A percentile compares a stretch with the other conserved stretches of the same genome.
Conservation (phyloP, 306 rosid genomes). For the Casuarina cunninghamiana region DNA sequence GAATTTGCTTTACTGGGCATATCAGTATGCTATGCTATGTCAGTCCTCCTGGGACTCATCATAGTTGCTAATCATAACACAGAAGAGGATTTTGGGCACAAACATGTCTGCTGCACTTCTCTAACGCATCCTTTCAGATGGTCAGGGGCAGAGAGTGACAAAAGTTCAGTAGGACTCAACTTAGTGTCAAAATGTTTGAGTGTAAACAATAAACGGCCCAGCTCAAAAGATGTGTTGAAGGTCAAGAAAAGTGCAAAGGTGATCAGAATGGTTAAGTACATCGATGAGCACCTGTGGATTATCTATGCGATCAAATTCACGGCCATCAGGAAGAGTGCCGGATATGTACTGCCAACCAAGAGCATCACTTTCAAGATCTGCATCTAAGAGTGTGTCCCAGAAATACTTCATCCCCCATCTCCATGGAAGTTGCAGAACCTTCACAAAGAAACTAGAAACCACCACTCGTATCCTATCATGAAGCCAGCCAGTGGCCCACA, state of each 20-base stretch:
- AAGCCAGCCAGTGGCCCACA: conserved; percentile 98
- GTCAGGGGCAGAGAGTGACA: conserved; percentile 10
- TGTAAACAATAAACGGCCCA: neutral
- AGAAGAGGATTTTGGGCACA: conserved; percentile 8
- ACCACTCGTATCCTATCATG: conserved; percentile 94
- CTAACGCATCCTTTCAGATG: neutral
- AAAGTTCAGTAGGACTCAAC: conserved; percentile 3
- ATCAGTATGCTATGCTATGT: neutral
- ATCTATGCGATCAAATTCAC: conserved; percentile 89
- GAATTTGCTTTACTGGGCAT: neutral
- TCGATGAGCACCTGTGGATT: conserved; percentile 79
- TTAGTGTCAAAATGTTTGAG: conserved; percentile 2
- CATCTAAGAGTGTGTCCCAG: conserved; percentile 98
- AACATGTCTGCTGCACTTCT: neutral
- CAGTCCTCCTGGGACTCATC: neutral
- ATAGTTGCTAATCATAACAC: neutral
- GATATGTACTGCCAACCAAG: conserved; percentile 99
- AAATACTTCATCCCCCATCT: conserved; percentile 99
- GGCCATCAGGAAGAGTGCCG: conserved; percentile 86
- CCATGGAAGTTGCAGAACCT: conserved; percentile 98
- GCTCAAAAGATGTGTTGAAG: conserved; percentile 18
- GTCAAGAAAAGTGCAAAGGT: conserved; percentile 20
- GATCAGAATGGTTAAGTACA: neutral
- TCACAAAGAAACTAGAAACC: conserved; percentile 92
- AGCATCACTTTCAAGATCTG: conserved; percentile 93